A percentile compares a stretch with the other conserved stretches of the same genome.
Conservation (phyloP, 2,329 filamentous ascomycete genomes). For the Fusarium proliferatum region DNA sequence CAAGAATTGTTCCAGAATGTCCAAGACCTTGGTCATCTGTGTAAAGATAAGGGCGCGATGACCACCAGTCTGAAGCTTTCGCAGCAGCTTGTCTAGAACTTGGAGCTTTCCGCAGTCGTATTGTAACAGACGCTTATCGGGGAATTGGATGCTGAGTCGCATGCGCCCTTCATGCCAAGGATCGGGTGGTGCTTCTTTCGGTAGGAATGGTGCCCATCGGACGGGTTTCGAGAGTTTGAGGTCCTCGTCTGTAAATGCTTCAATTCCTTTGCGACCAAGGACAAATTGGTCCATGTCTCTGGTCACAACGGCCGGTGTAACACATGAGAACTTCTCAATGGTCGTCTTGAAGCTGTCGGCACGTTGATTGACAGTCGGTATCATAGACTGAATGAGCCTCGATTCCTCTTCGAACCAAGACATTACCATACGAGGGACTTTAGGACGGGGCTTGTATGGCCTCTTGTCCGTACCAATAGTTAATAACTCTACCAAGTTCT, state of each 20-base stretch:
- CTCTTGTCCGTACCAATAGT: slow-evolving; percentile 71
- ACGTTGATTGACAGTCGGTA: slow-evolving; percentile 80
- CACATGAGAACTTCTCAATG: slow-evolving; percentile 89
- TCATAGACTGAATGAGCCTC: slow-evolving; percentile 70
- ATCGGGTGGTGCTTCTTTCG: slow-evolving; percentile 70
- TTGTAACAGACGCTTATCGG: slow-evolving; percentile 93
- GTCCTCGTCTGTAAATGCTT: slow-evolving; percentile 67
- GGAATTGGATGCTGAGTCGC: slow-evolving; percentile 94
- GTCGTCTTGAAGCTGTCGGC: slow-evolving; percentile 77
- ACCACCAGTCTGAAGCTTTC: slow-evolving; percentile 86
- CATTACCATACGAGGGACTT: slow-evolving; percentile 70
- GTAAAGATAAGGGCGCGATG: slow-evolving; percentile 98
- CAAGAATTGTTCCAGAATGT: slow-evolving; percentile 96
- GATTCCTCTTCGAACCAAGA: slow-evolving; percentile 82
- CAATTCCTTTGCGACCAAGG: slow-evolving; percentile 69
- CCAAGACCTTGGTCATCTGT: slow-evolving; percentile 98
- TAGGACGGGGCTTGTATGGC: slow-evolving; percentile 70
- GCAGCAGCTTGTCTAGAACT: slow-evolving; percentile 84
- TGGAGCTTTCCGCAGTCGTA: slow-evolving; percentile 99
- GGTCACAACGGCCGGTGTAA: slow-evolving; percentile 89
- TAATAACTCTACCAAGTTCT: slow-evolving; percentile 78
- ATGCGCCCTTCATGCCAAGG: slow-evolving; percentile 95
- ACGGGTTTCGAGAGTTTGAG: slow-evolving; percentile 68
- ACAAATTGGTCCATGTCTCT: slow-evolving; percentile 77
- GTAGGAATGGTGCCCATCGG: slow-evolving; percentile 66